These are phyloP conservation scores for Bretschneidera sinensis DNA, from an alignment of 345 rosid genomes.

Conservation along the genomic window DNA sequence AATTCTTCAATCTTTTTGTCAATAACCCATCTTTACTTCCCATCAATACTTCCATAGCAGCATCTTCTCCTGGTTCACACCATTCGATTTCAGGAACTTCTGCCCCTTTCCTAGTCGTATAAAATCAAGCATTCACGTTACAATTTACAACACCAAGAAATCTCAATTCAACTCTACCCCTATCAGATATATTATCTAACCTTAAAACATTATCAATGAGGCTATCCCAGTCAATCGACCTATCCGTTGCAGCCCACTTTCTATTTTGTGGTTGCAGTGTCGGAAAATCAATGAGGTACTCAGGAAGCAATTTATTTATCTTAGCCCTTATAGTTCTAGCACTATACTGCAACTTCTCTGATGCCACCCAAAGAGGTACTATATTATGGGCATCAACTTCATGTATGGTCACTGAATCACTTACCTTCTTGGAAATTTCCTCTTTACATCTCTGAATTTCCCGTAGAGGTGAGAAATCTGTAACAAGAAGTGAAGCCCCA, in stretches of 20 bases:
- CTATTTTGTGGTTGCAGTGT: slow-evolving; percentile 34
- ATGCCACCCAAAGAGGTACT: slow-evolving; percentile 85
- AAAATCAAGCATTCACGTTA: slow-evolving; percentile 11
- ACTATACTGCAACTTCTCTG: slow-evolving; percentile 75
- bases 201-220: slow-evolving; percentile 57
- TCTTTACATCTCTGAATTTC: slow-evolving; percentile 61
- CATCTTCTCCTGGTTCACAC: slow-evolving; percentile 87
- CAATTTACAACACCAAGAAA: slow-evolving; percentile 8
- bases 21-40: slow-evolving; percentile 71
- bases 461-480: slow-evolving; percentile 84
- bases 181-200: slow-evolving; percentile 31
- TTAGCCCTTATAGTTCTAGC: slow-evolving; percentile 73
- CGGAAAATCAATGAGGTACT: slow-evolving; percentile 71
- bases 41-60: slow-evolving; percentile 66
- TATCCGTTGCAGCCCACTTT: slow-evolving; percentile 41
- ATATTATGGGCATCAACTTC: slow-evolving; percentile 92
- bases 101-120: slow-evolving; percentile 65
- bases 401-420: slow-evolving; percentile 64
- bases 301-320: slow-evolving; percentile 64
- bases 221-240: slow-evolving; percentile 59
- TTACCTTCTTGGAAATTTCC: slow-evolving; percentile 48
- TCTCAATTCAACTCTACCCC: slow-evolving; percentile 7
- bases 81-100: slow-evolving; percentile 89
- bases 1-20: slow-evolving; percentile 72
- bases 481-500: slow-evolving; percentile 79